These are phyloP conservation scores for Melanomma pulvis-pyrius DNA, from an alignment of 495 filamentous ascomycete genomes.

Conservation along the genomic window DNA sequence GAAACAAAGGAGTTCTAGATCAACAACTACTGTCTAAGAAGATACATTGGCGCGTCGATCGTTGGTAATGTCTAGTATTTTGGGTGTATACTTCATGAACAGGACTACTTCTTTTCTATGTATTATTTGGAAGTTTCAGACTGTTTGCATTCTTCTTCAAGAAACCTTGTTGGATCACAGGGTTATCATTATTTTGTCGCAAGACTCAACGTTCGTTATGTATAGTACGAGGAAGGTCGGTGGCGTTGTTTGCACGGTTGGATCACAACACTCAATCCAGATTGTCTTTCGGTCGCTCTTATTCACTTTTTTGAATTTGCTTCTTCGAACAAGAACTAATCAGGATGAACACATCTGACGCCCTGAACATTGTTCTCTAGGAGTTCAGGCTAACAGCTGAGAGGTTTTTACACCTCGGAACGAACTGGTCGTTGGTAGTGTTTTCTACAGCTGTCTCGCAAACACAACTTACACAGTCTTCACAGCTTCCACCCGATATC, in stretches of 20 bases:
- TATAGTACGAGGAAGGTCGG: slow-evolving; percentile 3
- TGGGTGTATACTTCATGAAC: slow-evolving; percentile 6
- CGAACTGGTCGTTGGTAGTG: too few relatives aligned
- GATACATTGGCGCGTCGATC: slow-evolving; percentile 1
- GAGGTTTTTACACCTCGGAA: too few relatives aligned
- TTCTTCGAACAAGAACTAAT: too few relatives aligned
- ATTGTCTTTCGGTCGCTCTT: slow-evolving; percentile 13
- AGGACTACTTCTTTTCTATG: slow-evolving; percentile 15
- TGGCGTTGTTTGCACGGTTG: slow-evolving; percentile 13
- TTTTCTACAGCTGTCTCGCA: background rate
- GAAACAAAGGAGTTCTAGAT: background rate
- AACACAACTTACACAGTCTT: background rate
- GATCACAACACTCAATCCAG: slow-evolving; percentile 32
- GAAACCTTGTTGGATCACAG: background rate
- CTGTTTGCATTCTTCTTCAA: background rate
- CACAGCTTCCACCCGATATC: background rate
- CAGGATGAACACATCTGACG: too few relatives aligned
- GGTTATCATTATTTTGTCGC: background rate
- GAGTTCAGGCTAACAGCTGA: too few relatives aligned
- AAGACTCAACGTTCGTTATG: slow-evolving; percentile 7
- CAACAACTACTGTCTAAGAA: background rate
- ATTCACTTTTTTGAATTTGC: background rate
- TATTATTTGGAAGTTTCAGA: slow-evolving; percentile 5
- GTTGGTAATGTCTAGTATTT: slow-evolving; percentile 28
- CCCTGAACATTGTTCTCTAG: too few relatives aligned